These are phyloP conservation scores for Coffea humblotiana DNA, from an alignment of 305 asterid species.

Conservation along the genomic window DNA sequence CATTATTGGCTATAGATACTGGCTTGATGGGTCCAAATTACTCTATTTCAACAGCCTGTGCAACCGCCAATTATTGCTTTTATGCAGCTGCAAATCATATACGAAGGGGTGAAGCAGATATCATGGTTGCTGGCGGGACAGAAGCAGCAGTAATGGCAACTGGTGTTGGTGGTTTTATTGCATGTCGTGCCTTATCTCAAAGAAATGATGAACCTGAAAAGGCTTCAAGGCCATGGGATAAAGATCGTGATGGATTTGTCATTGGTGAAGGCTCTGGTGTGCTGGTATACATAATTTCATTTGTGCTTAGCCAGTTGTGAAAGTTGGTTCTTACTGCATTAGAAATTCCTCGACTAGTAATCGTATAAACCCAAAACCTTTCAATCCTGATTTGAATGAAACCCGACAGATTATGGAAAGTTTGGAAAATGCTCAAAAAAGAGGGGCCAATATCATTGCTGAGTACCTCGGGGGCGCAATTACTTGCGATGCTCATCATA, in stretches of 20 bases:
- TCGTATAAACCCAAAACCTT: neutral
- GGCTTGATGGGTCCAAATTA: constrained; percentile 93
- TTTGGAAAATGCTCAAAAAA: constrained; percentile 84
- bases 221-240: constrained; percentile 95
- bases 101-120: constrained; percentile 85
- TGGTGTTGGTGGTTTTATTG: constrained; percentile 86
- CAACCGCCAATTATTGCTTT: constrained; percentile 82
- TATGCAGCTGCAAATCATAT: constrained; percentile 91
- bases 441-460: constrained; percentile 86
- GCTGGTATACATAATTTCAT: constrained; percentile 45
- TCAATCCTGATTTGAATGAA: neutral
- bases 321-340: neutral
- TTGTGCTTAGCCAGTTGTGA: neutral
- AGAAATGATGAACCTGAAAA: constrained; percentile 79
- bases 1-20: constrained; percentile 78
- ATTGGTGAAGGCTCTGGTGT: constrained; percentile 97
- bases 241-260: constrained; percentile 83
- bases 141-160: constrained; percentile 81
- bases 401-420: constrained; percentile 80
- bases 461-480: constrained; percentile 97
- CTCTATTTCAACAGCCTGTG: constrained; percentile 90
- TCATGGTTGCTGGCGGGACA: constrained; percentile 87
- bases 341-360: neutral
- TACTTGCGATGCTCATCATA: constrained; percentile 95
- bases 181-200: constrained; percentile 83